Percentiles rank a stretch among this genome's conserved stretches.
These are phyloP conservation scores for Lolium rigidum DNA, from an alignment of 176 grass and related monocot genomes.

Conservation along the genomic window DNA sequence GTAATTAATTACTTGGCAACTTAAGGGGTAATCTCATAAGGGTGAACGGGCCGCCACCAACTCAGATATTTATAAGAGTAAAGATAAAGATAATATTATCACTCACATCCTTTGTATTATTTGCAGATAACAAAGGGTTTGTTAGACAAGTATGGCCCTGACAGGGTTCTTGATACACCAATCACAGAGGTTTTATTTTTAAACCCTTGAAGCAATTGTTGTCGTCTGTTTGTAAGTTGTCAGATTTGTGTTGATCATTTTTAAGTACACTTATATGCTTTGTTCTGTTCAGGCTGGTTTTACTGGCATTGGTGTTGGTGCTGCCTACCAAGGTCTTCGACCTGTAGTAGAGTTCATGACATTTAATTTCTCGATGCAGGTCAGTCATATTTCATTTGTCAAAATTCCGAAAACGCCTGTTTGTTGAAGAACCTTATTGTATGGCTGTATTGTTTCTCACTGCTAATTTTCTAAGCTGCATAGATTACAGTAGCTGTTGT, in stretches of 20 bases:
- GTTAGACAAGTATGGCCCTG: constrained; percentile 97
- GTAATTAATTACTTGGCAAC: background rate
- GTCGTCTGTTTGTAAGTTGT: background rate
- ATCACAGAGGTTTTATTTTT: constrained; percentile 79
- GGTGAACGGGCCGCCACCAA: background rate
- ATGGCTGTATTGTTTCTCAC: background rate
- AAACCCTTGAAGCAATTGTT: background rate
- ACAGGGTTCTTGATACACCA: constrained; percentile 97
- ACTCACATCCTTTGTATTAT: constrained; percentile 14
- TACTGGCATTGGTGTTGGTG: constrained; percentile 95
- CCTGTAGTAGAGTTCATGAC: constrained; percentile 98
- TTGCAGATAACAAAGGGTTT: constrained; percentile 94
- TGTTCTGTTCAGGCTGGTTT: constrained; percentile 82
- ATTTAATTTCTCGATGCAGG: constrained; percentile 99
- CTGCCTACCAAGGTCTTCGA: constrained; percentile 91
- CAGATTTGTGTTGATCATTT: background rate
- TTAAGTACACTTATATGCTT: constrained; percentile 13
- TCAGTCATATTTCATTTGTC: constrained; percentile 18
- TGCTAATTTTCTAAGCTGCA: background rate
- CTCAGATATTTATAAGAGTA: background rate
- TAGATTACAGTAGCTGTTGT: background rate
- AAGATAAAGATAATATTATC: constrained; percentile 2
- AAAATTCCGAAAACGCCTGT: background rate
- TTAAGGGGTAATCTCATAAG: background rate
- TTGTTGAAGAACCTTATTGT: constrained; percentile 3